Evolutionary conservation across 257 asterid genomes (phyloP).

Genomic region (Solanum rostratum): DNA sequence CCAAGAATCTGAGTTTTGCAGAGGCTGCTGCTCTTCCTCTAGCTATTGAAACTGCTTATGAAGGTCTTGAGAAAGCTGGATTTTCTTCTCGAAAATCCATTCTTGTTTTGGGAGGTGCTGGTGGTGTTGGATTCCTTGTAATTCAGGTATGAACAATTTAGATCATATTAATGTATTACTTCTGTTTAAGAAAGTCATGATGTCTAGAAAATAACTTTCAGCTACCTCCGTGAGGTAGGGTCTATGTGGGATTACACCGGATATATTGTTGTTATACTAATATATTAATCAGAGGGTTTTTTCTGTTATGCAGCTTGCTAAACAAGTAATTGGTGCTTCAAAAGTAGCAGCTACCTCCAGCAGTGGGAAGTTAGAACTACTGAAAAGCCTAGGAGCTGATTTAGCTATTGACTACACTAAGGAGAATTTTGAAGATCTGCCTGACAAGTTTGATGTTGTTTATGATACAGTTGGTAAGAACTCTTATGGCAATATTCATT

Average conservation of each 20-base stretch:
- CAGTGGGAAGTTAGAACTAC: conserved; percentile 47
- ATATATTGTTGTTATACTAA: too few relatives aligned
- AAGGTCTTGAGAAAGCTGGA: conserved; percentile 67
- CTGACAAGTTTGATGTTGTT: conserved; percentile 71
- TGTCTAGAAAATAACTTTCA: background rate
- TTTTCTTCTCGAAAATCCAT: conserved; percentile 74
- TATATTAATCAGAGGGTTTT: background rate
- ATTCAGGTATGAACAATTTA: conserved; percentile 45
- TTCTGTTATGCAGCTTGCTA: conserved; percentile 50
- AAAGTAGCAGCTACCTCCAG: conserved; percentile 79
- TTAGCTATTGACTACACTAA: conserved; percentile 80
- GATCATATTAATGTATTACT: background rate
- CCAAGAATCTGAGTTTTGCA: conserved; percentile 53
- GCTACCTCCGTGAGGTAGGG: too few relatives aligned
- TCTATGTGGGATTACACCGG: too few relatives aligned
- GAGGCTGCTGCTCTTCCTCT: conserved; percentile 87
- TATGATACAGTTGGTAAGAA: conserved; percentile 80
- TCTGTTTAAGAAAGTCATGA: background rate
- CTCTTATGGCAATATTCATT: background rate
- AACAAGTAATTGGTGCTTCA: conserved; percentile 85
- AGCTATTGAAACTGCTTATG: conserved; percentile 79
- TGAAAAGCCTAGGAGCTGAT: conserved; percentile 78
- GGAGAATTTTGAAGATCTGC: conserved; percentile 56
- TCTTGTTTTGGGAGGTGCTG: conserved; percentile 96
- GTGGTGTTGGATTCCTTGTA: conserved; percentile 86